Evolutionary conservation across 225 moss, liverwort and hornwort species (phyloP).

Genomic region (Polytrichum formosum): DNA sequence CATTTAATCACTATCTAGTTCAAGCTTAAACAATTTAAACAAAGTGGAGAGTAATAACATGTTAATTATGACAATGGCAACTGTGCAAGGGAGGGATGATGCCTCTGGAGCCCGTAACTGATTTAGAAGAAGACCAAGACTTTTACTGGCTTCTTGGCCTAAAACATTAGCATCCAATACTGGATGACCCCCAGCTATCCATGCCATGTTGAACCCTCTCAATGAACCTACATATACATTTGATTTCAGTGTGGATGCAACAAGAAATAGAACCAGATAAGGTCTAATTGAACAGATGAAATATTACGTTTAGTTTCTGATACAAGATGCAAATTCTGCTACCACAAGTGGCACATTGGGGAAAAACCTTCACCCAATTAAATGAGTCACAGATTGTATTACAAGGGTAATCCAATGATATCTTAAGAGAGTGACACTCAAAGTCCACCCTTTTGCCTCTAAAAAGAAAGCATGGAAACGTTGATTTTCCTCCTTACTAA

Average conservation of each 20-base stretch:
- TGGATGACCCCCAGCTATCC: constrained; percentile 95
- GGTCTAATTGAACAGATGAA: no score
- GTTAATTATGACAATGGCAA: constrained; percentile 99
- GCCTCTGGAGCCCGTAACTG: constrained; percentile 90
- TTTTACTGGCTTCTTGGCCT: constrained; percentile 99
- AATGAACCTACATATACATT: constrained; percentile 44
- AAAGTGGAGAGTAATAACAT: constrained; percentile 67
- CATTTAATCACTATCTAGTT: no score
- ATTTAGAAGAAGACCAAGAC: constrained; percentile 82
- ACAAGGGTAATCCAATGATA: no score
- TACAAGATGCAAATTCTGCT: no score
- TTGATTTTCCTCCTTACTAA: no score
- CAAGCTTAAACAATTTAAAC: not conserved
- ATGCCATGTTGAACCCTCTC: constrained; percentile 86
- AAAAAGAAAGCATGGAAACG: no score
- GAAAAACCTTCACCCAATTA: no score
- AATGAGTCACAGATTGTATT: no score
- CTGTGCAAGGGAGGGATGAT: constrained; percentile 95
- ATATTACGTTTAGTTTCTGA: no score
- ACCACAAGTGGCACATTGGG: no score
- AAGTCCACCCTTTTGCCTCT: no score
- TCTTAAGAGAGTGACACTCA: no score
- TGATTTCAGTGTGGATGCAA: not conserved
- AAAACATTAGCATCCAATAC: constrained; percentile 86
- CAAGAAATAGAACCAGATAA: not conserved